phyloP scores from a whole-genome alignment of 1,139 yeast species.

The Blastobotrys malaysiensis region DNA sequence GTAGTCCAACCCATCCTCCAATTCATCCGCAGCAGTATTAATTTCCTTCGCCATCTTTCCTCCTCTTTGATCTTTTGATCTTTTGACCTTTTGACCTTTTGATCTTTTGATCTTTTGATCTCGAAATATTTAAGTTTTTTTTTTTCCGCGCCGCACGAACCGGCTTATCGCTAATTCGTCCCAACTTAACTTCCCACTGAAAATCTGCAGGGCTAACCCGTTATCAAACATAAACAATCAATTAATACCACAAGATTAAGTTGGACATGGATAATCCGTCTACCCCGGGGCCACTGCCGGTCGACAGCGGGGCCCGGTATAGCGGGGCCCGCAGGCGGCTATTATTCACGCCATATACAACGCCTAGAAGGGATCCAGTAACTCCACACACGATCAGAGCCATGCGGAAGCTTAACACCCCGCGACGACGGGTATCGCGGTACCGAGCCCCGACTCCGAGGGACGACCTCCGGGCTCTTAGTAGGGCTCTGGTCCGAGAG shows the following conservation, averaged over 20 bases:
- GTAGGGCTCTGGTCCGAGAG: slow-evolving; percentile 15
- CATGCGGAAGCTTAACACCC: slow-evolving; percentile 8
- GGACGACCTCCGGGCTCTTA: slow-evolving; percentile 13
- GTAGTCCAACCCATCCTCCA: slow-evolving; percentile 64
- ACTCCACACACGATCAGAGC: slow-evolving; percentile 13
- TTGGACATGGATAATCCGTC: background rate
- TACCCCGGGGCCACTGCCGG: background rate
- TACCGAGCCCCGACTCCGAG: slow-evolving; percentile 11
- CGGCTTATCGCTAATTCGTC: background rate
- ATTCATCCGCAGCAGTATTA: slow-evolving; percentile 44
- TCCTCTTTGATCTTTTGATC: background rate
- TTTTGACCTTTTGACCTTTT: background rate
- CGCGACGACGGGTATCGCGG: slow-evolving; percentile 6
- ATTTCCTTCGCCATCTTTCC: slow-evolving; percentile 1
- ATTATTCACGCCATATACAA: slow-evolving; percentile 1
- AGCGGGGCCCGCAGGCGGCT: background rate
- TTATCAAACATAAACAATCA: background rate
- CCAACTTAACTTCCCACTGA: background rate
- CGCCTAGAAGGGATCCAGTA: slow-evolving; percentile 7
- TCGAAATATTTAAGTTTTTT: background rate
- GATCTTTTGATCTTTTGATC: background rate
- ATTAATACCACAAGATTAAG: background rate
- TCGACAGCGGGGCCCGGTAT: background rate
- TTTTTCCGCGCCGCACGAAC: background rate
- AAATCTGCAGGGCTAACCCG: background rate